A percentile compares a stretch with the other conserved stretches of the same genome.
phyloP scores from a whole-genome alignment of 208 protist genomes.

The Trypanosoma melophagium region DNA sequence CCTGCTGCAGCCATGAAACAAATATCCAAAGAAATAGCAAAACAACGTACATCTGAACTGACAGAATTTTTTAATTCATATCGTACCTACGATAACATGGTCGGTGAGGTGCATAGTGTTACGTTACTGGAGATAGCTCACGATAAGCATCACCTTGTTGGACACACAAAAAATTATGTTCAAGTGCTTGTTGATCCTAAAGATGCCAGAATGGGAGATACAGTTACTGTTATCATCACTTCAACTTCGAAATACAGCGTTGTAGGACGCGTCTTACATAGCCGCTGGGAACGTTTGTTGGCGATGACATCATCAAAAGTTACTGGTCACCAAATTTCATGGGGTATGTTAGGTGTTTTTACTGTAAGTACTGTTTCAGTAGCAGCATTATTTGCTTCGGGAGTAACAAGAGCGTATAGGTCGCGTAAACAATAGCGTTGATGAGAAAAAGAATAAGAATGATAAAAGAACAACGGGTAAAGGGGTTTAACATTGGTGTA shows the following conservation, averaged over 20 bases:
- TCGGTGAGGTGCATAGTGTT: conserved; percentile 39
- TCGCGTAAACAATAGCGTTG: neutral
- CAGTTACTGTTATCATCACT: conserved; percentile 29
- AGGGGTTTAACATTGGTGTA: neutral
- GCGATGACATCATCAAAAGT: neutral
- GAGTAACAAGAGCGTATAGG: neutral
- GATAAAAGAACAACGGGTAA: neutral
- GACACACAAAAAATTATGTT: conserved; percentile 61
- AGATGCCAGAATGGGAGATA: conserved; percentile 38
- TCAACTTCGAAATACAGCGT: conserved; percentile 42
- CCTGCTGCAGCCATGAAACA: conserved; percentile 70
- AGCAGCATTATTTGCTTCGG: neutral
- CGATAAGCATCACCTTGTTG: conserved; percentile 60
- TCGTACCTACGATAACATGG: conserved; percentile 29
- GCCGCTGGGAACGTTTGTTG: conserved; percentile 6
- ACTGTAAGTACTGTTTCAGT: neutral
- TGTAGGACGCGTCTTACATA: conserved; percentile 23
- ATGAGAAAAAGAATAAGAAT: neutral
- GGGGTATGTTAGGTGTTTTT: neutral
- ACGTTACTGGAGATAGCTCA: conserved; percentile 52
- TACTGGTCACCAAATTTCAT: neutral
- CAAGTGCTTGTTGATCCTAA: conserved; percentile 53
- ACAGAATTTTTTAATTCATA: conserved; percentile 62
- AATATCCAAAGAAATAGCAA: conserved; percentile 38
- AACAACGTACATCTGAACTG: conserved; percentile 35